Base-by-base conservation (phyloP, 768 basidiomycete species). In the Termitomyces sp. region DNA sequence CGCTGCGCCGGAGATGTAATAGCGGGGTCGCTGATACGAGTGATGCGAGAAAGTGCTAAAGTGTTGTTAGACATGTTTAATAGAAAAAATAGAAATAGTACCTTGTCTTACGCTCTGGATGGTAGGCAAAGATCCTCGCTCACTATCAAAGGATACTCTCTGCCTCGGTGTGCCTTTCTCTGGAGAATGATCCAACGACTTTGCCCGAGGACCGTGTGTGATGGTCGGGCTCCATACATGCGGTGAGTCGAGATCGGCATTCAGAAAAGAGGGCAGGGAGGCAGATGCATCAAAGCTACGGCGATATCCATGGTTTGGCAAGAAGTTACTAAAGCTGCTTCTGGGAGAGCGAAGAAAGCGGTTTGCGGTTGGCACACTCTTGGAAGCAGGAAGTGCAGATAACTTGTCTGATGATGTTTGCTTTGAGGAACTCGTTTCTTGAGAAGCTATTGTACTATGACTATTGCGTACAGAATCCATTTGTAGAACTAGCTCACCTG, bases 91-190 rank as follows among this genome's bases (percentile, higher is more conserved):
- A 9, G 49, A 25, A 12, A 35, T 3, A 23, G 64, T 56, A 78
- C 81, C 68, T 71, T 78, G 73, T 53, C 69, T 63, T 56, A 74
- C 58, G 53, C 69, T 70, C 52, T 68, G 75, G 40, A 71, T 69
- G 0, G 72, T 65, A 22, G 74, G 74, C 35, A 70, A 63, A 20
- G 76, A 78, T 13, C 63, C 63, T 23, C 75, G 69, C 47, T 83
- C 82, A 56, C 77, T 80, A 29, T 86, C 84, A 18, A 82, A 81
- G 0, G 81, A 82, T 33, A 82, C 74, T 38, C 80, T 77, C 56
- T 80, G 81, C 35, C 67, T 72, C 3, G 82, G 75, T 2, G 76
- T 78, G 7, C 74, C 76, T 49, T 69, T 75, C 16, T 73, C 73
- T 0, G 64, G 56, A 3, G 77, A 75, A 7, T 68, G 66, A 5